These are phyloP conservation scores for Penicillium cinerascens DNA, from an alignment of 495 filamentous ascomycete species.

Conservation along the genomic window DNA sequence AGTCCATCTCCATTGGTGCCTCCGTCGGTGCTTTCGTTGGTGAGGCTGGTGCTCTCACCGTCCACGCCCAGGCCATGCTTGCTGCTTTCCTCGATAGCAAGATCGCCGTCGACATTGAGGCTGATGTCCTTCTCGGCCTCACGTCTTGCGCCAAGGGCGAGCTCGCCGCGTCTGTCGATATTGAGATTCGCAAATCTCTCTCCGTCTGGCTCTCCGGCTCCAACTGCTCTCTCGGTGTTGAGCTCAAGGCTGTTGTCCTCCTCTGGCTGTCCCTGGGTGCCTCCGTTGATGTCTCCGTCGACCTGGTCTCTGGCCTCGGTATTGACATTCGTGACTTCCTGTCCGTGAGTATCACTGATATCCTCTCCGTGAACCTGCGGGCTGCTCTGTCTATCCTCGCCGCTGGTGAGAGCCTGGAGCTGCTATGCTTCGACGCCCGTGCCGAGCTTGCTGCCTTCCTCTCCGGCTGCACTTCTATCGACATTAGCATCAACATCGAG, in stretches of 20 bases:
- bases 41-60: constrained; percentile 28
- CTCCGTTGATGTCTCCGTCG: constrained; percentile 25
- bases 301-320: constrained; percentile 28
- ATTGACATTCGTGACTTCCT: constrained; percentile 31
- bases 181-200: constrained; percentile 32
- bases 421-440: constrained; percentile 33
- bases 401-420: constrained; percentile 34
- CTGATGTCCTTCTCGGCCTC: constrained; percentile 29
- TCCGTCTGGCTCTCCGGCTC: constrained; percentile 39
- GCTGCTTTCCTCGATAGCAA: constrained; percentile 35
- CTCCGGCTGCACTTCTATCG: constrained; percentile 28
- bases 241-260: constrained; percentile 41
- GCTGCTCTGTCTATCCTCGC: constrained; percentile 33
- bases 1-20: constrained; percentile 36
- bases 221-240: constrained; percentile 35
- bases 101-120: constrained; percentile 26
- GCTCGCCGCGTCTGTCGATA: constrained; percentile 27
- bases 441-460: constrained; percentile 43
- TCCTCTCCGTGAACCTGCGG: constrained; percentile 34
- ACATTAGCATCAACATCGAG: constrained; percentile 31
- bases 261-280: constrained; percentile 42
- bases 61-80: constrained; percentile 32
- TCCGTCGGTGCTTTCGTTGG: constrained; percentile 33
- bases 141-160: constrained; percentile 32
- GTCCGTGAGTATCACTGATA: constrained; percentile 21